A percentile compares a stretch with the other conserved stretches of the same genome.
Evolutionary conservation across 495 filamentous ascomycete species (phyloP).

Genomic region (Terfezia boudieri): DNA sequence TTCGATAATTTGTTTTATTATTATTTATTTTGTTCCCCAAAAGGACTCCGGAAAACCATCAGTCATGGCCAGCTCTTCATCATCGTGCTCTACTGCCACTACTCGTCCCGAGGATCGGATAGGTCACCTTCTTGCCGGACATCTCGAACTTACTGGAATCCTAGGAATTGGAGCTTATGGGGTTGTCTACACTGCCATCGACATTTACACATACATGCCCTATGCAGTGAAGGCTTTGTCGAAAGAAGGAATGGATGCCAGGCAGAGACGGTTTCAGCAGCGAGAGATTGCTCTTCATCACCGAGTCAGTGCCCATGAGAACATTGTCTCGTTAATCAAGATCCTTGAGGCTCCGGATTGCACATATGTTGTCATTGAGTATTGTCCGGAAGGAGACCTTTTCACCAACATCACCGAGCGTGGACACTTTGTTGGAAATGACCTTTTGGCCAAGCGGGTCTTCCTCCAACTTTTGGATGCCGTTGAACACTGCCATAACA

Average conservation of each 20-base stretch:
- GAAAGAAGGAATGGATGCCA: constrained; percentile 69
- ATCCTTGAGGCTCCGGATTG: constrained; percentile 85
- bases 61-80: constrained; percentile 16
- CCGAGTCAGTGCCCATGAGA: constrained; percentile 64
- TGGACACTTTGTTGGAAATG: constrained; percentile 80
- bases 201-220: constrained; percentile 54
- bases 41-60: background rate
- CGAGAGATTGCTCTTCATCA: constrained; percentile 85
- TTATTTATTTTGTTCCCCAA: too few relatives aligned
- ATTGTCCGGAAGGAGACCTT: constrained; percentile 88
- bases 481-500: constrained; percentile 78
- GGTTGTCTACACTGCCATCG: constrained; percentile 83
- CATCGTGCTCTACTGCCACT: constrained; percentile 15
- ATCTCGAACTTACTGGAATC: constrained; percentile 62
- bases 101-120: constrained; percentile 55
- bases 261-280: constrained; percentile 77
- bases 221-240: constrained; percentile 96
- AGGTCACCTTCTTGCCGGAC: constrained; percentile 60
- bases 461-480: constrained; percentile 97
- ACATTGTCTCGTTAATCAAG: constrained; percentile 83
- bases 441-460: constrained; percentile 59
- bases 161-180: constrained; percentile 91
- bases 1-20: too few relatives aligned
- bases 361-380: constrained; percentile 93
- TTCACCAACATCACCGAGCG: constrained; percentile 94